A percentile compares a stretch with the other conserved stretches of the same genome.
Conservation (phyloP, 495 filamentous ascomycete species). For the Darksidea phi region DNA sequence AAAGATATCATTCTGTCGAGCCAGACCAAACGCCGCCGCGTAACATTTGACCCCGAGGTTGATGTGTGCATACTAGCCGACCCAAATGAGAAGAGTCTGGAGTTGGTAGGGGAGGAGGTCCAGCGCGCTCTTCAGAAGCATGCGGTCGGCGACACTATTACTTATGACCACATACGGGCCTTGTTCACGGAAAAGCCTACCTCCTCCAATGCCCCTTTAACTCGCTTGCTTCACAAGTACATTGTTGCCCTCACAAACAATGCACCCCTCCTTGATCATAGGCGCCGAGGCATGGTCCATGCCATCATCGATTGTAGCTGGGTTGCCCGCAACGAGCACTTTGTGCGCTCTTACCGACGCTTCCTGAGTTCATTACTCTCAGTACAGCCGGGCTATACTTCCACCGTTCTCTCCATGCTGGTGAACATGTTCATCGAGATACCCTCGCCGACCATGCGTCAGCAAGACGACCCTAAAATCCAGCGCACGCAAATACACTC, state of each 20-base stretch:
- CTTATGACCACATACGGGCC: conserved; percentile 71
- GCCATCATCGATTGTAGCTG: conserved; percentile 73
- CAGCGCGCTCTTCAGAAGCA: conserved; percentile 68
- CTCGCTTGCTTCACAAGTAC: conserved; percentile 65
- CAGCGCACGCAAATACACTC: conserved; percentile 58
- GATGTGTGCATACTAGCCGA: conserved; percentile 60
- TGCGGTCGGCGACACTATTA: conserved; percentile 63
- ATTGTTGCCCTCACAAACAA: conserved; percentile 74
- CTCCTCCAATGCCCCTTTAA: conserved; percentile 51
- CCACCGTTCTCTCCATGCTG: conserved; percentile 70
- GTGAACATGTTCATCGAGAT: conserved; percentile 66
- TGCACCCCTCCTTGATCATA: conserved; percentile 65
- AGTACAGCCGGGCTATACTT: conserved; percentile 67
- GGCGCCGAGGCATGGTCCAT: conserved; percentile 71
- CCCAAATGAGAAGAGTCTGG: conserved; percentile 56
- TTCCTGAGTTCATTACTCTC: conserved; percentile 79
- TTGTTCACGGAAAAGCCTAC: conserved; percentile 55
- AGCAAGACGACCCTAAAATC: conserved; percentile 62
- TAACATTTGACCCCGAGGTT: conserved; percentile 73
- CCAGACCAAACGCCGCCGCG: conserved; percentile 40
- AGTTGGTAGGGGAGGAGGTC: conserved; percentile 67
- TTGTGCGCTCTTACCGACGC: conserved; percentile 73
- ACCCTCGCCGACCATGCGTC: conserved; percentile 53
- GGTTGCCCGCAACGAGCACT: conserved; percentile 79
- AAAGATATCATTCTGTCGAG: conserved; percentile 41